Evolutionary conservation across 2,329 filamentous ascomycete species (phyloP).

Genomic region (Penicillium occitanis): DNA sequence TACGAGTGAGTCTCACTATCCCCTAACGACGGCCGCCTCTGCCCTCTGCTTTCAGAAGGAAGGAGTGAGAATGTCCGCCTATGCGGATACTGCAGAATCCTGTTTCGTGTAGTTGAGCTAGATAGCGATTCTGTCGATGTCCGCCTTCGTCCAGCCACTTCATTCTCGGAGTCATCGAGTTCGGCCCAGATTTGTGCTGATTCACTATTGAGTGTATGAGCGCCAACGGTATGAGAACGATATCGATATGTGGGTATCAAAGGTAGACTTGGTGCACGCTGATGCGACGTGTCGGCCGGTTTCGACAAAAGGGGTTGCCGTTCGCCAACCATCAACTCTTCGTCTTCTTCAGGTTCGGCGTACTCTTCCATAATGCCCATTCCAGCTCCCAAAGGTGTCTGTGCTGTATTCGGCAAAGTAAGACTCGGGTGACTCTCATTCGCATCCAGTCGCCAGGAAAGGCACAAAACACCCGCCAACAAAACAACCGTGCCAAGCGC

Average conservation of each 20-base stretch:
- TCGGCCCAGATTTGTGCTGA: slow-evolving; percentile 84
- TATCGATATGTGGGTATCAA: slow-evolving; percentile 35
- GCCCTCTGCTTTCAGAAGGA: slow-evolving; percentile 5
- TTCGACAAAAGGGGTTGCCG: slow-evolving; percentile 40
- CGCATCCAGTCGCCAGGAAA: slow-evolving; percentile 90
- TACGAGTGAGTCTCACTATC: background rate
- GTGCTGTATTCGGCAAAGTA: slow-evolving; percentile 51
- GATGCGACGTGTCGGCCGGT: slow-evolving; percentile 31
- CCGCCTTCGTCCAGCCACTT: slow-evolving; percentile 19
- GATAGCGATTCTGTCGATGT: slow-evolving; percentile 7
- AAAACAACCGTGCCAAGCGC: slow-evolving; percentile 83
- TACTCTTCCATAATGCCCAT: slow-evolving; percentile 71
- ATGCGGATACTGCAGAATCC: slow-evolving; percentile 8
- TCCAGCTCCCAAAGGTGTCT: slow-evolving; percentile 75
- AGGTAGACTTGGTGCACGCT: slow-evolving; percentile 38
- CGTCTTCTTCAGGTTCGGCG: slow-evolving; percentile 31
- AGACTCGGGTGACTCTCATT: slow-evolving; percentile 39
- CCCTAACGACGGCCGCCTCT: slow-evolving; percentile 9
- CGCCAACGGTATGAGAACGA: slow-evolving; percentile 53
- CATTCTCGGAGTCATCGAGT: slow-evolving; percentile 68
- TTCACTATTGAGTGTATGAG: slow-evolving; percentile 60
- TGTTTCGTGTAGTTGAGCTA: background rate
- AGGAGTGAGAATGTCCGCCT: slow-evolving; percentile 18
- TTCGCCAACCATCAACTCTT: slow-evolving; percentile 43
- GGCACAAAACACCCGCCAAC: slow-evolving; percentile 79